Evolutionary conservation across 345 rosid species (phyloP), one percentile per base, ranked within the genome.

Genomic region (Eucalyptus pumila): DNA sequence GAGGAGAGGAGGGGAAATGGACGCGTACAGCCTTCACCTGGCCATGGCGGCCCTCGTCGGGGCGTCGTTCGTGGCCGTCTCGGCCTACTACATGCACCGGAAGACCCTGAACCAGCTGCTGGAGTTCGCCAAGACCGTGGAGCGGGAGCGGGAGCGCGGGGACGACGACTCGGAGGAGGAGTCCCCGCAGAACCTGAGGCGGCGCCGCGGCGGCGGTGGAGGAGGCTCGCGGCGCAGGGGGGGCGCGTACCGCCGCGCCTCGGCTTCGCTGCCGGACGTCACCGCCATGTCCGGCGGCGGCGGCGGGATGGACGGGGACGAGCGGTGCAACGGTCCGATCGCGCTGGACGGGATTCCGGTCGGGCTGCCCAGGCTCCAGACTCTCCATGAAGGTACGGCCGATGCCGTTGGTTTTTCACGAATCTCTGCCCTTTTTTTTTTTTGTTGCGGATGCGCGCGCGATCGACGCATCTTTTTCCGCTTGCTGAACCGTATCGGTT

Each of bases 1-100:
- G 88, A 49, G 51, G 60, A 81, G 26, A 7, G 11, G 81, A 32
- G 37, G 87, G 89, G 32, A 14, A 32, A 97, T 98, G 99, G 99
- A 98, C n/a, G 86, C 96, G 14, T 93, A 95, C 90, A 62, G 97
- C 86, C 86, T 94, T 87, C 99, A 97, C 90, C 94, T 98, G 30
- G 99, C 99, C 91, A 94, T 97, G 92, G 99, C 99, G 94, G 99
- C 99, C 90, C 95, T 98, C 42, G 95, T 98, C 4, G 99, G 99
- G 91, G 99, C 99, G 62, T 98, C 99, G 51, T 89, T 97, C 48
- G 99, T 97, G 47, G 99, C 99, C 3, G 98, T 97, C 15, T 98
- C 99, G 48, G 99, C 99, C 7, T 96, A 96, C 87, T 96, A 92
- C 90, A 96, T 96, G 99, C 99, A 98, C 91, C 93, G 98, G 86